A percentile compares a stretch with the other conserved stretches of the same genome.
These are phyloP conservation scores for Colletotrichum paranaense DNA, from an alignment of 2,329 filamentous ascomycete genomes.

Conservation along the genomic window DNA sequence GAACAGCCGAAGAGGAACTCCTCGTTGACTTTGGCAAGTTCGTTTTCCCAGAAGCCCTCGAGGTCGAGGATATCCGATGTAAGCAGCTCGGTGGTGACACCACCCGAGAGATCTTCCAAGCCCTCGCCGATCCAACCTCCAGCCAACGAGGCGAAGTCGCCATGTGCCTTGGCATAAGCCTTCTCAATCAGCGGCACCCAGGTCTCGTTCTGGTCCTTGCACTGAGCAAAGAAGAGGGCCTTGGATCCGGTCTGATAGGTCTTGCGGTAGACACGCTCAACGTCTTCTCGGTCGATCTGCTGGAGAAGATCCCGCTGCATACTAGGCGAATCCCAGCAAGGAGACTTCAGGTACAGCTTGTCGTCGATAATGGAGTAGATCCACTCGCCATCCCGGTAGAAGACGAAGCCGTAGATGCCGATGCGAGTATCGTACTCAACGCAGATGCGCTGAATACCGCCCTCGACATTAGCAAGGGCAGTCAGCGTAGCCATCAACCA, in stretches of 20 bases:
- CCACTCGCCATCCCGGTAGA: slow-evolving; percentile 90
- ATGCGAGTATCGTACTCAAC: slow-evolving; percentile 79
- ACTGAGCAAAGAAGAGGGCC: slow-evolving; percentile 83
- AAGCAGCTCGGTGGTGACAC: slow-evolving; percentile 76
- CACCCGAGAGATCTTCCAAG: slow-evolving; percentile 72
- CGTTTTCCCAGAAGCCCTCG: slow-evolving; percentile 85
- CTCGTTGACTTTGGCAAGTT: slow-evolving; percentile 82
- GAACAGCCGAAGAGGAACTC: slow-evolving; percentile 83
- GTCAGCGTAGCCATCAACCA: slow-evolving; percentile 85
- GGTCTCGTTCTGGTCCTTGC: slow-evolving; percentile 80
- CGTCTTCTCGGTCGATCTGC: slow-evolving; percentile 79
- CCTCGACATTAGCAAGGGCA: slow-evolving; percentile 79
- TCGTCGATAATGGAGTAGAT: slow-evolving; percentile 92
- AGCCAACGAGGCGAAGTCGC: slow-evolving; percentile 77
- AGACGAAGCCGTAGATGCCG: slow-evolving; percentile 91
- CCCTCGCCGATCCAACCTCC: slow-evolving; percentile 77
- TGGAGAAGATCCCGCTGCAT: slow-evolving; percentile 80
- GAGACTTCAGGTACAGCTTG: slow-evolving; percentile 85
- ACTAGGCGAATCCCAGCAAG: slow-evolving; percentile 83
- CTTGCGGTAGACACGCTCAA: slow-evolving; percentile 77
- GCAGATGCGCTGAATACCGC: slow-evolving; percentile 78
- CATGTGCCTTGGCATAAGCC: slow-evolving; percentile 86
- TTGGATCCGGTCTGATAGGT: slow-evolving; percentile 81
- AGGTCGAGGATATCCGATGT: slow-evolving; percentile 80
- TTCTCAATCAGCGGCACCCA: slow-evolving; percentile 87